phyloP scores from a whole-genome alignment of 2,329 filamentous ascomycete genomes.

The Sclerotinia sclerotiorum region DNA sequence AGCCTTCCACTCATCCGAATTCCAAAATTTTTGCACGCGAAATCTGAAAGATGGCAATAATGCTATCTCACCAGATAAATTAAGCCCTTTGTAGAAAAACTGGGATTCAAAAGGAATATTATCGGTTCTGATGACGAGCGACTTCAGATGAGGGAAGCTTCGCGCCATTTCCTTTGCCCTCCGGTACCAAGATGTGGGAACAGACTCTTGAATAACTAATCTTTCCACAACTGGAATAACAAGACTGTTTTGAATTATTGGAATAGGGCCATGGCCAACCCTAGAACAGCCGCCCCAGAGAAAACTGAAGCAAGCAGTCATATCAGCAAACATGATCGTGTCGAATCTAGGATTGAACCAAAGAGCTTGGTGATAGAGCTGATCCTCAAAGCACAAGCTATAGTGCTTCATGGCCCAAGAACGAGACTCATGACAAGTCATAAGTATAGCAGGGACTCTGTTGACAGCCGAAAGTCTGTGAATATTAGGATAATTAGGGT shows the following conservation, averaged over 20 bases:
- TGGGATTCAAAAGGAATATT: background rate
- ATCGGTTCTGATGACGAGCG: background rate
- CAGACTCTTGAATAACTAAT: background rate
- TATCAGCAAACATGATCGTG: background rate
- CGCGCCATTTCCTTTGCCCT: too few species aligned
- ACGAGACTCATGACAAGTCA: constrained; percentile 3
- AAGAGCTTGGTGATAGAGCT: background rate
- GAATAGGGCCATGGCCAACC: accelerated
- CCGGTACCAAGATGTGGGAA: accelerated
- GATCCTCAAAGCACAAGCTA: background rate
- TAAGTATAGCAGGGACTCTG: background rate
- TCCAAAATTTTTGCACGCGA: background rate
- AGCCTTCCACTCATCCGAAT: background rate
- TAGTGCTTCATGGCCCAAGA: constrained; percentile 10
- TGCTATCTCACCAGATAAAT: background rate
- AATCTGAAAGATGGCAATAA: background rate
- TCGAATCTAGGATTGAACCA: constrained; percentile 1
- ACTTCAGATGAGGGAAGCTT: background rate
- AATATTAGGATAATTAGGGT: too few species aligned
- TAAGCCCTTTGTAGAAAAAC: background rate
- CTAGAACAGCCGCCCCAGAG: background rate
- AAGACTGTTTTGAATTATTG: background rate
- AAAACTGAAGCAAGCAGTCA: background rate
- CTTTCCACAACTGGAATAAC: background rate
- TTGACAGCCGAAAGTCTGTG: background rate